Evolutionary conservation across 2,329 filamentous ascomycete species (phyloP), one percentile per base, ranked within the genome.

Genomic region (Chalara sp.): DNA sequence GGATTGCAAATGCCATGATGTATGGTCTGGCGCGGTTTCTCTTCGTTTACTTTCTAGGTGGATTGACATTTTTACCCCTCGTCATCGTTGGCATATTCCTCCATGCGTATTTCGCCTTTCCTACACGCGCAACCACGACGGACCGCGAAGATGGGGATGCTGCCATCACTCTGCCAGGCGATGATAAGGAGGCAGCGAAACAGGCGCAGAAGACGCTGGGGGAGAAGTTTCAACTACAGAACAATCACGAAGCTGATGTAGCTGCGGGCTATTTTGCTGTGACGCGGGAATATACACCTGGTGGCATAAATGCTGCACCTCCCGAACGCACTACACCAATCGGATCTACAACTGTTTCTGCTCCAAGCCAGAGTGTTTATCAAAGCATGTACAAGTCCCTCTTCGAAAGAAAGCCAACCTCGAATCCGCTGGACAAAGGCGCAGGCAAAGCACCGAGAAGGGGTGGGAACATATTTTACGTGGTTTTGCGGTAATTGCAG

Each of bases 331-430:
- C 84, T 32, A 92, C 88, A 0, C 89, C 90, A 5, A 80, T 88
- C 10, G 89, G 89, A 13, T 83, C 86, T 51, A 70, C 79, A 48
- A 85, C 87, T 12, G 83, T 93, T 43, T 81, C 85, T 33, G 76
- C 86, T 41, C 86, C 90, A 51, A 95, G 89, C 63, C 90, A 87
- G 51, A 96, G 92, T 67, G 92, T 99, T 37, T 97, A 97, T 69
- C 93, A 97, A 76, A 87, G 87, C 67, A 96, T 99, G 89, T 99
- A 99, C 70, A 78, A 90, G 65, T 96, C 87, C 67, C 86, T 99
- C 55, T 97, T 99, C 66, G 90, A 96, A 61, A 81, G 92, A 62
- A 91, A 86, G 62, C 61, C 81, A 74, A 59, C 47, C 21, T 58
- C 60, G 33, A 62, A 58, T 43, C 64, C 63, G 57, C 55, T 65